Conservation (phyloP, 2,329 filamentous ascomycete genomes). For the Elsinoe necatrix region DNA sequence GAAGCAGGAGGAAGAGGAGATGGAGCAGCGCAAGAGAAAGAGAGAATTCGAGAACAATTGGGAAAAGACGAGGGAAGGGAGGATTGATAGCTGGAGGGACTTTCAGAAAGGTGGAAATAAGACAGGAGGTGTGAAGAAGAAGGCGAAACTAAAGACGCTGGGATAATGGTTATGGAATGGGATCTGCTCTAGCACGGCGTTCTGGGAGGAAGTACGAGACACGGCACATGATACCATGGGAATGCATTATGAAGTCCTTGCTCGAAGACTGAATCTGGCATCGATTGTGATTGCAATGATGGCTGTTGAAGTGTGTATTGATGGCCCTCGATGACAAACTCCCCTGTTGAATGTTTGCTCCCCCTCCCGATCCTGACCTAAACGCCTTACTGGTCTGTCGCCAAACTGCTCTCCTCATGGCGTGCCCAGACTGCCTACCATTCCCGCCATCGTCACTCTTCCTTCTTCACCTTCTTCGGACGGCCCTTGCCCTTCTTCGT, state of each 20-base stretch:
- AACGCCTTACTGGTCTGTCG: too few species aligned
- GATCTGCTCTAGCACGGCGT: background rate
- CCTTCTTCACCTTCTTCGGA: background rate
- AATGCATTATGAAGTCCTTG: too few species aligned
- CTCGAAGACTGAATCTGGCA: too few species aligned
- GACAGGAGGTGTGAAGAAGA: constrained; percentile 35
- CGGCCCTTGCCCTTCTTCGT: background rate
- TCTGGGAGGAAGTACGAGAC: background rate
- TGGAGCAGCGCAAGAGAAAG: constrained; percentile 53
- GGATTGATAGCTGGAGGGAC: constrained; percentile 88
- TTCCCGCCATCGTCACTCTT: background rate
- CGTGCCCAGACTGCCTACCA: too few species aligned
- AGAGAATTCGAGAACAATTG: constrained; percentile 89
- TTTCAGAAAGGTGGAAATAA: constrained; percentile 61
- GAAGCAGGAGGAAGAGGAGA: constrained; percentile 74
- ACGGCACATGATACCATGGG: background rate
- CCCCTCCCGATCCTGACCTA: too few species aligned
- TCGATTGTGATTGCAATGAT: too few species aligned
- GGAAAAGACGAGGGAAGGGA: constrained; percentile 83
- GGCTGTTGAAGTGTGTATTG: too few species aligned
- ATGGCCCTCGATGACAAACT: too few species aligned
- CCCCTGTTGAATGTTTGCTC: too few species aligned
- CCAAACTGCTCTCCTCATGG: too few species aligned
- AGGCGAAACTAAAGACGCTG: constrained; percentile 46
- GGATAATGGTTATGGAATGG: constrained; percentile 30